These are phyloP conservation scores for Thelephora ganbajun DNA, from an alignment of 768 basidiomycete genomes.

Conservation along the genomic window DNA sequence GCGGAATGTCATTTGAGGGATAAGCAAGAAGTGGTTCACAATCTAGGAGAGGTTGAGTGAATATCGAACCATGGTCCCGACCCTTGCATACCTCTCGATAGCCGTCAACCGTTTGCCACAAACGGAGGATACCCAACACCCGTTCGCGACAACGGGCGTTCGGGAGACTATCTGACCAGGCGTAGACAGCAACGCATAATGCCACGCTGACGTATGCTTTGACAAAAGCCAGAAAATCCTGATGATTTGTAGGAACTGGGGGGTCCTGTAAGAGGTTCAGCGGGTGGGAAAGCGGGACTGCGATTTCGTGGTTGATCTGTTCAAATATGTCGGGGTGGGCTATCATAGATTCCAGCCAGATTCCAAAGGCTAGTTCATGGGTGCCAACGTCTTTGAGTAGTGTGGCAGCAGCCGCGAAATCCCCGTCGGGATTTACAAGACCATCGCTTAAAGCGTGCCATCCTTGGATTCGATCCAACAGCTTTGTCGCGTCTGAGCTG, in stretches of 20 bases:
- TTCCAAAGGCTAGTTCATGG: slow-evolving; percentile 57
- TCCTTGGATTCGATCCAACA: slow-evolving; percentile 35
- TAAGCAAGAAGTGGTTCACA: slow-evolving; percentile 55
- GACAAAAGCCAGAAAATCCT: slow-evolving; percentile 49
- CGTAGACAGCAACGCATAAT: slow-evolving; percentile 54
- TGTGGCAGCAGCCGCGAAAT: slow-evolving; percentile 32
- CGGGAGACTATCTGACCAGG: slow-evolving; percentile 70
- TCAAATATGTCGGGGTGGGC: slow-evolving; percentile 37
- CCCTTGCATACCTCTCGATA: slow-evolving; percentile 48
- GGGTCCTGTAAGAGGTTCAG: slow-evolving; percentile 24
- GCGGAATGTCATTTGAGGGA: slow-evolving; percentile 60
- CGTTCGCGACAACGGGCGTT: slow-evolving; percentile 51
- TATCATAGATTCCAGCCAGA: slow-evolving; percentile 60
- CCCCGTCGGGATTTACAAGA: slow-evolving; percentile 35
- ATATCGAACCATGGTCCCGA: background rate
- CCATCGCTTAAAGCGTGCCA: slow-evolving; percentile 54
- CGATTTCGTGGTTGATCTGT: slow-evolving; percentile 28
- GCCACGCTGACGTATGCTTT: slow-evolving; percentile 57
- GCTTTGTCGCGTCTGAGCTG: slow-evolving; percentile 30
- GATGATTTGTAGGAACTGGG: slow-evolving; percentile 23
- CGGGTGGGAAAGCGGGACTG: slow-evolving; percentile 21
- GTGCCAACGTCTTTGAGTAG: slow-evolving; percentile 47
- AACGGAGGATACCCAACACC: slow-evolving; percentile 41
- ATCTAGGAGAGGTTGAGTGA: slow-evolving; percentile 29
- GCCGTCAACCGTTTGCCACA: slow-evolving; percentile 57